Conservation (phyloP, 768 basidiomycete genomes). For the Rubroboletus satanas region DNA sequence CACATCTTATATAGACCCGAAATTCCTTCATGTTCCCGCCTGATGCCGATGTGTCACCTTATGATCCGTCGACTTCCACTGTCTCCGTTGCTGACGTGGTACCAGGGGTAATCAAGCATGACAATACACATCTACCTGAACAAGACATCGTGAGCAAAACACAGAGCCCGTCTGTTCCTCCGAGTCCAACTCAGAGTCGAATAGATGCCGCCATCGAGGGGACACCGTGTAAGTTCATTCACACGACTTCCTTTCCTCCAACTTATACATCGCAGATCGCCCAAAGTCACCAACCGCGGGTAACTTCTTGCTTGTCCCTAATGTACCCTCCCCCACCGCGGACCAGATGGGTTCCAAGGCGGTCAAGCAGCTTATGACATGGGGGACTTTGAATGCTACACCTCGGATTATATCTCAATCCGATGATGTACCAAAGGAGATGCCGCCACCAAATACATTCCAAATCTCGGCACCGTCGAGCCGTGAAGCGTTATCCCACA, state of each 20-base stretch:
- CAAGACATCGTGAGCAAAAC: conserved; percentile 52
- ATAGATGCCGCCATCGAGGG: conserved; percentile 93
- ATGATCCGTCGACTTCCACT: conserved; percentile 43
- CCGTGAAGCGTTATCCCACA: conserved; percentile 78
- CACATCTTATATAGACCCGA: conserved; percentile 54
- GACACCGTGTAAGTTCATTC: conserved; percentile 69
- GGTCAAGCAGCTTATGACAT: conserved; percentile 93
- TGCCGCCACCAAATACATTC: conserved; percentile 56
- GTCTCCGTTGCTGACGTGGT: conserved; percentile 34
- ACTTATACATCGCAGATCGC: conserved; percentile 48
- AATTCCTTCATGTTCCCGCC: conserved; percentile 96
- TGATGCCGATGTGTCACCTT: conserved; percentile 83
- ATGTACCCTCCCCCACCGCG: conserved; percentile 84
- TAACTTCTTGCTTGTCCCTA: conserved; percentile 75
- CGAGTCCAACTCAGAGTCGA: conserved; percentile 86
- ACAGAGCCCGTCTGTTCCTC: conserved; percentile 53
- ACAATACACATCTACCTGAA: conserved; percentile 76
- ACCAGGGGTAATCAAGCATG: conserved; percentile 68
- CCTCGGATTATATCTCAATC: conserved; percentile 77
- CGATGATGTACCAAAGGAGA: conserved; percentile 48
- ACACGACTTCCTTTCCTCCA: neutral
- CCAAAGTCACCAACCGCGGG: conserved; percentile 51
- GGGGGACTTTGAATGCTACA: conserved; percentile 91
- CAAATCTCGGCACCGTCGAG: conserved; percentile 71
- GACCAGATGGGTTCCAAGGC: conserved; percentile 75